Base-by-base conservation (phyloP, 1,284 basidiomycete species). In the Marasmius sp. region DNA sequence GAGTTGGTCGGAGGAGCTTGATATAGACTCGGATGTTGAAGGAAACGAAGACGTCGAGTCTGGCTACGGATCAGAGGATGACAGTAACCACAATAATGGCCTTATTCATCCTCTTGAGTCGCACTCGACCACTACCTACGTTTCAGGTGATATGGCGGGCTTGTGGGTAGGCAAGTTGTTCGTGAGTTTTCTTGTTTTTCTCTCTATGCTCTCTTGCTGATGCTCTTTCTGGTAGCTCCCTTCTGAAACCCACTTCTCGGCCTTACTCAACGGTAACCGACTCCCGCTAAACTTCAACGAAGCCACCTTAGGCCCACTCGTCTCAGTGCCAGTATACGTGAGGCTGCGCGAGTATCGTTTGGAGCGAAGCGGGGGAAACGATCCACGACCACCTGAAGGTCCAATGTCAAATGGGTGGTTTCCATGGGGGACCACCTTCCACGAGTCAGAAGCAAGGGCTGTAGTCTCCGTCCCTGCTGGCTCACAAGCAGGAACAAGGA, bases 281-380 rank as follows among this genome's bases (percentile, higher is more conserved):
- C 12, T 34, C 16, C 52, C 52, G 1, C 10, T 36, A 1, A 37
- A 54, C n/a, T 80, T 83, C 63, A 73, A 67, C 62, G 79, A 81
- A 64, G 68, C 65, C 33, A 70, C 68, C 47, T 72, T 80, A 0
- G 70, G 66, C 52, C 69, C 79, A 8, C 6, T 51, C 36, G 74
- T 70, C 11, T 77, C 74, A 41, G 70, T 76, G 12, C 85, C 85
- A 5, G 67, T 87, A 34, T 86, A 79, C 69, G 80, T 87, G 76
- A 78, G 81, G 12, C 74, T 88, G 33, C 74, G 75, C 36, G 86
- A 88, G 67, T 81, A 85, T 63, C 57, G 53, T 39, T 67, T n/a
- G n/a, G 16, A 16, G 20, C 9, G 11, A 20, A 47, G 8, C 9
- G 16, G 8, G 20, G n/a, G 11, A 8, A 8, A 16, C n/a, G 16